A percentile compares a stretch with the other conserved stretches of the same genome.
These are phyloP conservation scores for Tuctoria greenei DNA, from an alignment of 176 grass and related monocot genomes.

Conservation along the genomic window DNA sequence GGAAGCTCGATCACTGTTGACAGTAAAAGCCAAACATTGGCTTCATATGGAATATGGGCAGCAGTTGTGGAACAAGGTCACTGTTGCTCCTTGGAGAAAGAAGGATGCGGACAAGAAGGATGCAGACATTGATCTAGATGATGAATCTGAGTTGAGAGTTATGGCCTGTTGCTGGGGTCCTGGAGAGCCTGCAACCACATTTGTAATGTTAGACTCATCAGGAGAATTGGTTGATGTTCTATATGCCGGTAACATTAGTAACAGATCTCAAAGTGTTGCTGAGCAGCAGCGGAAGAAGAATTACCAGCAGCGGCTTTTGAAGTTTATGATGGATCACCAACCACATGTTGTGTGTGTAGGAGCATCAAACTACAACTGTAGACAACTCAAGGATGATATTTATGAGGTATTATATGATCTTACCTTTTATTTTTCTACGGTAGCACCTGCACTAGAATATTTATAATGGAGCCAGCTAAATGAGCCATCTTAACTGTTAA, in stretches of 20 bases:
- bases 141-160: constrained; percentile 76
- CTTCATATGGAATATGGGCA: constrained; percentile 86
- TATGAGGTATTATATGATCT: constrained; percentile 67
- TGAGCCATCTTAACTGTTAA: neutral
- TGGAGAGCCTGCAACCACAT: constrained; percentile 90
- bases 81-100: constrained; percentile 81
- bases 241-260: constrained; percentile 85
- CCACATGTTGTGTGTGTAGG: constrained; percentile 91
- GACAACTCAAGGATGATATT: constrained; percentile 94
- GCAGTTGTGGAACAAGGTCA: constrained; percentile 72
- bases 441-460: neutral
- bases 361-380: constrained; percentile 81
- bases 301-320: constrained; percentile 79
- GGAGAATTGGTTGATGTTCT: constrained; percentile 96
- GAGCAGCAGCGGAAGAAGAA: constrained; percentile 87
- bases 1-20: constrained; percentile 69
- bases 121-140: constrained; percentile 59
- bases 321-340: constrained; percentile 92
- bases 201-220: constrained; percentile 88
- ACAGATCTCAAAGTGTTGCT: constrained; percentile 76
- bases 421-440: neutral
- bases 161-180: constrained; percentile 98
- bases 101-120: constrained; percentile 67
- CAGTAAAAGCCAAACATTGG: constrained; percentile 72
- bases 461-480: neutral